phyloP scores from a whole-genome alignment of 1,284 basidiomycete species.

The Boletus sp. region DNA sequence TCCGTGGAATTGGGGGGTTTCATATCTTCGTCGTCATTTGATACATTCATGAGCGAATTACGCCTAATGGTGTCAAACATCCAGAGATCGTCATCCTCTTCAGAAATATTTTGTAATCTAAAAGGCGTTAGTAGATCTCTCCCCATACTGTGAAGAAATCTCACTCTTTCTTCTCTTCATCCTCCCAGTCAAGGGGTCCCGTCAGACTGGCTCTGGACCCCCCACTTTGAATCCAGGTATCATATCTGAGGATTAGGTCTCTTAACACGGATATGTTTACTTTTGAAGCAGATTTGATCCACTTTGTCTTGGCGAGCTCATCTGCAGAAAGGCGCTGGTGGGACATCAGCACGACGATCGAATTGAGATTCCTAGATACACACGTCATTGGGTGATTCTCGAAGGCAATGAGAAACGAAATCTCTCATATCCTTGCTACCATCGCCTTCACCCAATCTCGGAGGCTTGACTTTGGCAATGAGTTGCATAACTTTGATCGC shows the following conservation, averaged over 20 bases:
- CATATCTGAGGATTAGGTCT: slow-evolving; percentile 78
- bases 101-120: slow-evolving; percentile 33
- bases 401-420: slow-evolving; percentile 83
- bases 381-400: slow-evolving; percentile 80
- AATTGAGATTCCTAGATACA: slow-evolving; percentile 25
- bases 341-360: slow-evolving; percentile 7
- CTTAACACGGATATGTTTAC: slow-evolving; percentile 69
- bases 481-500: slow-evolving; percentile 88
- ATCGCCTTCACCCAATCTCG: slow-evolving; percentile 73
- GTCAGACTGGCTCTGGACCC: slow-evolving; percentile 80
- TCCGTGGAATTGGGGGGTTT: slow-evolving; percentile 29
- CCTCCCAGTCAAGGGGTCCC: slow-evolving; percentile 68
- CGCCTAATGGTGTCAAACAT: slow-evolving; percentile 73
- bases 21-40: slow-evolving; percentile 19
- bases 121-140: slow-evolving; percentile 12
- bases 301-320: slow-evolving; percentile 86
- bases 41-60: slow-evolving; percentile 29
- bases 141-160: slow-evolving; percentile 5
- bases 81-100: slow-evolving; percentile 57
- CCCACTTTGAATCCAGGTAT: slow-evolving; percentile 74
- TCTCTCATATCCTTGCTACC: slow-evolving; percentile 85
- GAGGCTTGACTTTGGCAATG: slow-evolving; percentile 85
- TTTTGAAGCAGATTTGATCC: slow-evolving; percentile 82
- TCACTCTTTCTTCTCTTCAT: slow-evolving; percentile 55
- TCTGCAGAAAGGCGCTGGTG: slow-evolving; percentile 81